Base-by-base conservation (phyloP, 139 green algal species). In the Chlamydomonas sphaeroides region DNA sequence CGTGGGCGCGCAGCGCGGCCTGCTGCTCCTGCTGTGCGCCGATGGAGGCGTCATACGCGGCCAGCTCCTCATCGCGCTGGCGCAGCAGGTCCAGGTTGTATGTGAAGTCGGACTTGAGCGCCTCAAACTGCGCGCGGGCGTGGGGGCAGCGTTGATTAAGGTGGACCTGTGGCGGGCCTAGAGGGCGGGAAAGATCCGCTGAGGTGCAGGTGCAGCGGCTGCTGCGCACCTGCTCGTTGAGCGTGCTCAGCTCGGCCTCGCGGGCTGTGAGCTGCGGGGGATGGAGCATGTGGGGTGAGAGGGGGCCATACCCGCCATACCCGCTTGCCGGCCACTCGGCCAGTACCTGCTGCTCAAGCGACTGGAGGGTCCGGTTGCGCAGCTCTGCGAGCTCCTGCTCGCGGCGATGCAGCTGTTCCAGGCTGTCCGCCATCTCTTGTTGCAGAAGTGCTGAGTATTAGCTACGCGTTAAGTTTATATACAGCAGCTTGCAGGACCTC, bases 21-120 rank as follows among this genome's bases (percentile, higher is more conserved):
- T 88, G n/a, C 32, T 67, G 72, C 15, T 72, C 84, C 26, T 62
- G 62, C 48, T 83, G 66, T 35, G 59, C 42, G 2, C 65, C 85
- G 26, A 74, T 36, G 10, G 86, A 65, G 32, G 71, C 65, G 33
- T 93, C 90, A 42, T 87, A 91, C n/a, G 74, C 62, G 8, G 89
- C 83, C 35, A 93, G 82, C 65, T 93, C 90, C 33, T 78, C 70
- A 76, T 93, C 90, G 7, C 90, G 63, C 42, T 91, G 86, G 5
- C 82, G 84, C 39, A 93, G 82, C 39, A 93, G 83, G 57, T 84
- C 67, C 81, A 93, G 75, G 59, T 93, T 93, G 81, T 92, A 92
- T 20, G 82, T 51, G 36, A 93, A 93, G 76, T 93, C 90, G 1
- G 32, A 28, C 28, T 85, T 89, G 30, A 93, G 81, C 75, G 87